Percentiles rank a stretch among this genome's conserved stretches.
Evolutionary conservation across 495 filamentous ascomycete genomes (phyloP).

Genomic region (Lepraria neglecta): DNA sequence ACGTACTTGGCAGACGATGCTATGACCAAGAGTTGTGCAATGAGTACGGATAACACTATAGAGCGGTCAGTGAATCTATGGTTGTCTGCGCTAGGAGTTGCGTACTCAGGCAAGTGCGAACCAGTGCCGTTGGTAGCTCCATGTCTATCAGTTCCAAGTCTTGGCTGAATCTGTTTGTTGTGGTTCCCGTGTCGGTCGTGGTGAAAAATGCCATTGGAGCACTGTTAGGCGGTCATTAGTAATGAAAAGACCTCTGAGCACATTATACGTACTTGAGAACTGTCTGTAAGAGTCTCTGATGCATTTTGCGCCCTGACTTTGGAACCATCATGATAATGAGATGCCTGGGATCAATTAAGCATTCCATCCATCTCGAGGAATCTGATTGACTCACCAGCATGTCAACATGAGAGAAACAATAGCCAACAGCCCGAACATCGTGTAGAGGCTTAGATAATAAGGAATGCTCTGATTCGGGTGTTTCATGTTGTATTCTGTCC

Average conservation of each 20-base stretch:
- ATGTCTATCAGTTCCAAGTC: slow-evolving; percentile 56
- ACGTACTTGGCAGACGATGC: slow-evolving; percentile 30
- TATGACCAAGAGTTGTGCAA: slow-evolving; percentile 27
- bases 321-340: slow-evolving; percentile 49
- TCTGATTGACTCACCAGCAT: slow-evolving; percentile 42
- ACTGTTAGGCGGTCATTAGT: background rate
- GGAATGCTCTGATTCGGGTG: slow-evolving; percentile 40
- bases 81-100: background rate
- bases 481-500: slow-evolving; percentile 42
- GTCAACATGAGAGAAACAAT: slow-evolving; percentile 41
- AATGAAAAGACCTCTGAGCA: background rate
- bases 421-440: slow-evolving; percentile 42
- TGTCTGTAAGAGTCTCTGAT: slow-evolving; percentile 43
- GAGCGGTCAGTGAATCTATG: slow-evolving; percentile 8
- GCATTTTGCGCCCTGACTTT: slow-evolving; percentile 45
- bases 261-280: slow-evolving; percentile 27
- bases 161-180: slow-evolving; percentile 52
- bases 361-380: background rate
- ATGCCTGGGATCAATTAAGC: background rate
- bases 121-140: slow-evolving; percentile 37
- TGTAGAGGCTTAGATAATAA: slow-evolving; percentile 52
- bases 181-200: slow-evolving; percentile 41
- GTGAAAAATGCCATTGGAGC: slow-evolving; percentile 46
- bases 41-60: slow-evolving; percentile 28
- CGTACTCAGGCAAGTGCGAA: slow-evolving; percentile 7